Evolutionary conservation across 257 asterid genomes (phyloP), one percentile per base, ranked within the genome.

Genomic region (Solanum dulcamara): DNA sequence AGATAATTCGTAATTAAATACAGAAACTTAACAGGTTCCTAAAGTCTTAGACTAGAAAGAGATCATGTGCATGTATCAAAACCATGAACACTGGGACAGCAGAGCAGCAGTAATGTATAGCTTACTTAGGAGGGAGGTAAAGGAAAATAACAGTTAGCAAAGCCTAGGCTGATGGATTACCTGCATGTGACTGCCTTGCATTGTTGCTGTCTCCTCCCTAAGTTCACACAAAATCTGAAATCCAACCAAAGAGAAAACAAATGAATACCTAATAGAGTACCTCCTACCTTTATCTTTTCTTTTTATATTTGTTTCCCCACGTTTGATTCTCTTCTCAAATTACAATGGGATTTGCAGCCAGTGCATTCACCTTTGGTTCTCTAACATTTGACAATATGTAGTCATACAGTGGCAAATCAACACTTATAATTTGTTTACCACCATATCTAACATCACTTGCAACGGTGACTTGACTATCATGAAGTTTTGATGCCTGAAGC

Each of bases 151-250:
- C 24, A 64, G 28, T 42, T 18, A 33, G 68, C 67, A 15, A 33
- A 62, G 42, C 71, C 46, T 30, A 28, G 67, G 77, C 44, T 80
- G 60, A 80, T 2, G 62, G 48, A 60, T 80, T 77, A 93, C 98
- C 96, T 96, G 98, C 99, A 94, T 95, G 81, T 94, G 99, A 87
- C 97, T 94, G 33, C 98, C 98, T 10, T 85, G 94, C 97, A 93
- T 90, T 66, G 90, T 86, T 24, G 97, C 91, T 74, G 99, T 96
- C 92, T 95, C 99, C 92, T 94, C 97, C 85, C 99, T 95, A 77
- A 96, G 98, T 87, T 96, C 95, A 17, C 95, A 90, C 88, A 96
- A 84, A 87, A 95, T 90, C 94, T 93, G 93, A 87, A 83, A 87
- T 48, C 62, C 85, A 87, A 64, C 81, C 67, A 22, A 42, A 15